Percentiles rank a stretch among this genome's conserved stretches.
Evolutionary conservation across 352 stramenopile species (phyloP).

Genomic region (Vaucheria bursata): DNA sequence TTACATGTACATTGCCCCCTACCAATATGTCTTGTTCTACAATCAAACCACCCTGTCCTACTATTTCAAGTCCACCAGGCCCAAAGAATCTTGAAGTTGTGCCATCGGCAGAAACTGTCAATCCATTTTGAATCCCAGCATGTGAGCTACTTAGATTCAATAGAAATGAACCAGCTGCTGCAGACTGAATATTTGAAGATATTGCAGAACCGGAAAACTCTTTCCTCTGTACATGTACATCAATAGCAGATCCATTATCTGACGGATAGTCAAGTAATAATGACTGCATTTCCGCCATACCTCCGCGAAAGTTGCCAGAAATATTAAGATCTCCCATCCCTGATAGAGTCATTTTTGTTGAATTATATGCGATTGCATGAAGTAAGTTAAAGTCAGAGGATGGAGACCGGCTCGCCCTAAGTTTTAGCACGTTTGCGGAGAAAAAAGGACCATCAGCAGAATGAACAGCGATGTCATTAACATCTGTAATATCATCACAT

Average conservation of each 20-base stretch:
- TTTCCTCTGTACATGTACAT: not conserved
- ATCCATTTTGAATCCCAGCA: not conserved
- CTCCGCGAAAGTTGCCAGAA: not conserved
- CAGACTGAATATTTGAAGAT: not conserved
- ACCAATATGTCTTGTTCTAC: slow-evolving; percentile 3
- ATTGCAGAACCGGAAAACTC: not conserved
- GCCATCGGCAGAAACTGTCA: not conserved
- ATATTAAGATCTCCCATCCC: slow-evolving; percentile 21
- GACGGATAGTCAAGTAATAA: not conserved
- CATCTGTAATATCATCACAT: slow-evolving; percentile 39
- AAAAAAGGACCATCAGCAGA: slow-evolving; percentile 40
- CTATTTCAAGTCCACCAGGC: slow-evolving; percentile 14
- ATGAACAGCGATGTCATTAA: slow-evolving; percentile 27
- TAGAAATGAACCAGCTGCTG: not conserved
- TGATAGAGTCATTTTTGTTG: slow-evolving; percentile 24
- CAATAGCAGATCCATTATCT: not conserved
- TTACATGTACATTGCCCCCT: not conserved
- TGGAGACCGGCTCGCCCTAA: slow-evolving; percentile 23
- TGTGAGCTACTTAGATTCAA: not conserved
- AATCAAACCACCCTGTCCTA: slow-evolving; percentile 4
- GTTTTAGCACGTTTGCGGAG: slow-evolving; percentile 27
- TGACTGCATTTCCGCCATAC: not conserved
- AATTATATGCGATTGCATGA: slow-evolving; percentile 23
- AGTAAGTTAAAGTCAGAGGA: slow-evolving; percentile 28
- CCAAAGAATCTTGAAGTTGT: not conserved